phyloP scores from a whole-genome alignment of 2,329 filamentous ascomycete species.

The Botrytis tulipae region DNA sequence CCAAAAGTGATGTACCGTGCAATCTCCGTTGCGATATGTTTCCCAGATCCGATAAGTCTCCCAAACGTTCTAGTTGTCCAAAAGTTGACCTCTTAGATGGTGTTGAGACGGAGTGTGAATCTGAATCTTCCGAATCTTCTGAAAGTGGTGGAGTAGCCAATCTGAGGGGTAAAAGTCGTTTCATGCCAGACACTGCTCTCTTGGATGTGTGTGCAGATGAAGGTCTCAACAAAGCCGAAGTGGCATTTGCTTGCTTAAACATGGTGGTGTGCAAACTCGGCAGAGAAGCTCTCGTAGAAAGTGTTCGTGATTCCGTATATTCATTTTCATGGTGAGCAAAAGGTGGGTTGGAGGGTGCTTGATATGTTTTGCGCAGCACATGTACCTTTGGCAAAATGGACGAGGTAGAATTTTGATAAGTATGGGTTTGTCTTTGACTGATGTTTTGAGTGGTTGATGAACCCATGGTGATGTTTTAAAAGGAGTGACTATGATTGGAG shows the following conservation, averaged over 20 bases:
- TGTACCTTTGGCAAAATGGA: slow-evolving; percentile 19
- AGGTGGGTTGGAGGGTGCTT: slow-evolving; percentile 16
- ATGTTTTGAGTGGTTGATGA: neutral
- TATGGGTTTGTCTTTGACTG: slow-evolving; percentile 21
- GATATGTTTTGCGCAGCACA: slow-evolving; percentile 24
- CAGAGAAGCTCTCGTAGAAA: slow-evolving; percentile 17
- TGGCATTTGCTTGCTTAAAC: slow-evolving; percentile 13
- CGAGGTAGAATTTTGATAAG: slow-evolving; percentile 5
- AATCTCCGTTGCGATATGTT: neutral
- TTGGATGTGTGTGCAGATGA: slow-evolving; percentile 19
- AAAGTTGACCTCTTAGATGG: slow-evolving; percentile 17
- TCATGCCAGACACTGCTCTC: slow-evolving; percentile 34
- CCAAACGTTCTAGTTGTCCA: slow-evolving; percentile 8
- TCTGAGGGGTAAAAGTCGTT: slow-evolving; percentile 30
- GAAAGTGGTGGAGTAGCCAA: slow-evolving; percentile 26
- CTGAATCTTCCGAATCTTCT: neutral
- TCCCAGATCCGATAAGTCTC: neutral
- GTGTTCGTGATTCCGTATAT: slow-evolving; percentile 14
- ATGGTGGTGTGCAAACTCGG: slow-evolving; percentile 21
- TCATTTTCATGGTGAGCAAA: slow-evolving; percentile 14
- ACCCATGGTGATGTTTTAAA: slow-evolving; percentile 17
- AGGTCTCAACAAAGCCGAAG: neutral
- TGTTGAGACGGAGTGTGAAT: slow-evolving; percentile 8
- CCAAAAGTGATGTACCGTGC: neutral
- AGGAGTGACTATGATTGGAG: neutral